phyloP scores from a whole-genome alignment of 2,329 filamentous ascomycete genomes.

The Xylaria polymorpha region DNA sequence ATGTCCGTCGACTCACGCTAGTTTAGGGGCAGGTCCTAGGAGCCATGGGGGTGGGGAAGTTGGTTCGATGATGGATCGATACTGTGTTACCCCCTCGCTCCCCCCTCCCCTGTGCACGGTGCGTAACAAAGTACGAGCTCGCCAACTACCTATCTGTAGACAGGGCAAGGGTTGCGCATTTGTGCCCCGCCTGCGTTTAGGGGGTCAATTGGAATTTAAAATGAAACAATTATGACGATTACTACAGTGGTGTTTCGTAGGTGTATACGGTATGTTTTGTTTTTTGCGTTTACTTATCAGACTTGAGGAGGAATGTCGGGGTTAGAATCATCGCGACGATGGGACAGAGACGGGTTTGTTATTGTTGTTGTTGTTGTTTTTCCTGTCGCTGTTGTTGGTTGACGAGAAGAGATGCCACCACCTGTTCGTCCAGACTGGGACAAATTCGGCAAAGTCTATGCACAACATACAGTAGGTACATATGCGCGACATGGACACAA shows the following conservation, averaged over 20 bases:
- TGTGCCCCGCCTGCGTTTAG: background rate
- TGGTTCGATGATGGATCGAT: background rate
- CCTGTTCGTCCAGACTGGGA: background rate
- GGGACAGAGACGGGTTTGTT: background rate
- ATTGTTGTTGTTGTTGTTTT: too few species aligned
- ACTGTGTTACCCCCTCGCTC: background rate
- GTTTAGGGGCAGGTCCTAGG: background rate
- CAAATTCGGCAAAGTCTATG: conserved; percentile 9
- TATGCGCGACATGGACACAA: background rate
- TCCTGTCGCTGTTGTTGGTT: too few species aligned
- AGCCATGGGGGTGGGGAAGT: too few species aligned
- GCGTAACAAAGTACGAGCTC: conserved; percentile 6
- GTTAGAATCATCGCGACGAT: background rate
- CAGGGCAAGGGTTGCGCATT: background rate
- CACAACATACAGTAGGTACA: conserved; percentile 13
- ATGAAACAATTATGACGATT: background rate
- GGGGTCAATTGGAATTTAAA: conserved; percentile 7
- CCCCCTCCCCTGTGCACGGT: conserved; percentile 4
- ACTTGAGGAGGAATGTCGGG: background rate
- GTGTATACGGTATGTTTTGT: background rate
- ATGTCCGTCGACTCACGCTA: background rate
- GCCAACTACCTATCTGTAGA: background rate
- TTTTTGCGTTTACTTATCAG: too few species aligned
- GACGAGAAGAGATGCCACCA: background rate
- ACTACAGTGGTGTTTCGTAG: background rate